Base-by-base conservation (phyloP, 805 yeast species). In the Saccharomycodes ludwigii region DNA sequence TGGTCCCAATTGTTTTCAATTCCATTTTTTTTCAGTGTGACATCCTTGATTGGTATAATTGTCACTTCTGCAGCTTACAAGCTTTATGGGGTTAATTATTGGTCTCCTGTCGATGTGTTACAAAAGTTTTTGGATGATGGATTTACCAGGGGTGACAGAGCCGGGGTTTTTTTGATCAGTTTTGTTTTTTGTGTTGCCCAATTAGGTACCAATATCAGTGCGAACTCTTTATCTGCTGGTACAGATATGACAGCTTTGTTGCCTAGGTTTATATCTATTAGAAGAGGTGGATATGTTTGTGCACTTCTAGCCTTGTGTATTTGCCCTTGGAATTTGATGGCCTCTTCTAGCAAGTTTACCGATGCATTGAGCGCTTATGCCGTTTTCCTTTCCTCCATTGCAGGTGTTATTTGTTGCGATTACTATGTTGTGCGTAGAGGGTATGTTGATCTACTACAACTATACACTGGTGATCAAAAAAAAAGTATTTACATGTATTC, bases 321-420 rank as follows among this genome's bases (percentile, higher is more conserved):
- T 39, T 76, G 84, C 46, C 94, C 94, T 19, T 82, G 93, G 93
- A 67, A 79, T 43, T 64, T 76, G 50, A 59, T 71, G 47, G 57
- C 74, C 4, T 63, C 75, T 15, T 73, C 84, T 1, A 68, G 70
- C 30, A 72, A 66, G 53, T 82, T 81, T 59, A 73, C 85, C 14
- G 72, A 80, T 10, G 81, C 80, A 44, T 58, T 82, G 31, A 68
- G 80, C 22, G 86, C 91, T 0, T 82, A 80, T 50, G 65, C 88
- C 1, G 76, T 81, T 27, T 82, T 82, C 65, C 60, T 82, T 34
- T 78, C 85, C 2, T 68, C 86, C 24, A 77, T 82, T 45, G 79
- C 84, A 12, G 93, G 93, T 37, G 73, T 74, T 24, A 66, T 75
- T 36, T 63, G 68, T 40, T 41, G 52, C 1, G 64, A 59, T 52